Conservation (phyloP, 2,329 filamentous ascomycete species). For the Pseudocercospora cruenta region DNA sequence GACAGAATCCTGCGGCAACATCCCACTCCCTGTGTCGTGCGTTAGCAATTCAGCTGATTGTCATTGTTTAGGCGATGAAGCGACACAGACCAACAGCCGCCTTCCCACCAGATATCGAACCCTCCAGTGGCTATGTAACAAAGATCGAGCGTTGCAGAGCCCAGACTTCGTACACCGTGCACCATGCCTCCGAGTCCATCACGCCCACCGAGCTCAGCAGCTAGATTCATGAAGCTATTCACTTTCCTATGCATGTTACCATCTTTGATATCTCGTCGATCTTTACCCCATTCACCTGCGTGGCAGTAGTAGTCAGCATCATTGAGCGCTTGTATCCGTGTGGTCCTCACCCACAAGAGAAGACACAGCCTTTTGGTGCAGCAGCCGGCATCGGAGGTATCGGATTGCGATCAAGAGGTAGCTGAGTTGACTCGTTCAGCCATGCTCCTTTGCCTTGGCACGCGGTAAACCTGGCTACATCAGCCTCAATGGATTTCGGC, state of each 20-base stretch:
- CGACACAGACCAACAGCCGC: slow-evolving; percentile 51
- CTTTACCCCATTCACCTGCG: slow-evolving; percentile 67
- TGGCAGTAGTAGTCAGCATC: neutral
- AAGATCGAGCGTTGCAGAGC: slow-evolving; percentile 73
- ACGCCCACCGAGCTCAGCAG: slow-evolving; percentile 65
- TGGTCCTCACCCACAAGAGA: slow-evolving; percentile 62
- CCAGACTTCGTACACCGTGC: slow-evolving; percentile 72
- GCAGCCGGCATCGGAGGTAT: slow-evolving; percentile 64
- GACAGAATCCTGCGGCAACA: slow-evolving; percentile 74
- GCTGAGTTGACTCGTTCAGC: slow-evolving; percentile 64
- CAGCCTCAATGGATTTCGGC: neutral
- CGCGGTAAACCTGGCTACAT: slow-evolving; percentile 66
- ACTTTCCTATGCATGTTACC: slow-evolving; percentile 74
- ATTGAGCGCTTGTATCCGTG: neutral
- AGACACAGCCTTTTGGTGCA: slow-evolving; percentile 71
- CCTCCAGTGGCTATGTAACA: slow-evolving; percentile 73
- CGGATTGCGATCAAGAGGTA: slow-evolving; percentile 67
- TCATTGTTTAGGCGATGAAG: neutral
- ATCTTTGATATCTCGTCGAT: slow-evolving; percentile 66
- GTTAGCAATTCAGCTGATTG: slow-evolving; percentile 16
- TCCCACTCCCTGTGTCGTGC: slow-evolving; percentile 66
- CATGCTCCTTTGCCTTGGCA: slow-evolving; percentile 69
- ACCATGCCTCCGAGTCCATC: slow-evolving; percentile 76
- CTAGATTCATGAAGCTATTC: slow-evolving; percentile 76
- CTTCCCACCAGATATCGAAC: slow-evolving; percentile 83